These are phyloP conservation scores for Leptographium lundbergii DNA, from an alignment of 2,329 filamentous ascomycete genomes.

Conservation along the genomic window DNA sequence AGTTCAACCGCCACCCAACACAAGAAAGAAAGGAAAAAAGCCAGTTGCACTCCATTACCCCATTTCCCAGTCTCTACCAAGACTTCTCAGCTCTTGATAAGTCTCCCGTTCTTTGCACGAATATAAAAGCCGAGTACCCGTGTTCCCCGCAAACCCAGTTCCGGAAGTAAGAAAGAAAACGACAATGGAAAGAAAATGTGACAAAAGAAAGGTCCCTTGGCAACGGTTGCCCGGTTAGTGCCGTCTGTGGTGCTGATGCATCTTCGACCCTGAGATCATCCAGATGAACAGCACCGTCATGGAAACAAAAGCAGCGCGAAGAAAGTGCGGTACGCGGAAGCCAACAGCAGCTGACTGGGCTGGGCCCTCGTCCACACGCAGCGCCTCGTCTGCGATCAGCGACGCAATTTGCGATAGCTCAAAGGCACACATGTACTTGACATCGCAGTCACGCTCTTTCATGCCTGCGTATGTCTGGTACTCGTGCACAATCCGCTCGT, in stretches of 20 bases:
- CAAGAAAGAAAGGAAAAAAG: background rate
- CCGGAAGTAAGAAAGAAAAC: background rate
- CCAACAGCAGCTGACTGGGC: conserved; percentile 6
- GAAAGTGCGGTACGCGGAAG: conserved; percentile 24
- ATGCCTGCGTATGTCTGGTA: conserved; percentile 54
- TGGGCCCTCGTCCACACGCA: background rate
- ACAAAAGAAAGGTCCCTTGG: background rate
- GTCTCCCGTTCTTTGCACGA: conserved; percentile 18
- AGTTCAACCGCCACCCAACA: too few relatives aligned
- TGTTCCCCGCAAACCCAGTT: background rate
- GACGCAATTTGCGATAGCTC: conserved; percentile 24
- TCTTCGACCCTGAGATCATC: conserved; percentile 14
- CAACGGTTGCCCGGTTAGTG: background rate
- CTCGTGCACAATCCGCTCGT: conserved; percentile 53
- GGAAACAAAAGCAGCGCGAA: conserved; percentile 30
- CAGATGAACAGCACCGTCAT: conserved; percentile 30
- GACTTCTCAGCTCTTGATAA: conserved; percentile 47
- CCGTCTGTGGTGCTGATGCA: conserved; percentile 4
- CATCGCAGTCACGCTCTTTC: conserved; percentile 47
- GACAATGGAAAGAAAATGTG: background rate
- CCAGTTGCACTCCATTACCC: background rate
- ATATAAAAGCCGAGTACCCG: background rate
- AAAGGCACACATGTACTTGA: conserved; percentile 44
- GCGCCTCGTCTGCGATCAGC: conserved; percentile 14
- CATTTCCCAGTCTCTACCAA: conserved; percentile 19